Evolutionary conservation across 768 basidiomycete genomes (phyloP).

Genomic region (Holtermannia corniformis): DNA sequence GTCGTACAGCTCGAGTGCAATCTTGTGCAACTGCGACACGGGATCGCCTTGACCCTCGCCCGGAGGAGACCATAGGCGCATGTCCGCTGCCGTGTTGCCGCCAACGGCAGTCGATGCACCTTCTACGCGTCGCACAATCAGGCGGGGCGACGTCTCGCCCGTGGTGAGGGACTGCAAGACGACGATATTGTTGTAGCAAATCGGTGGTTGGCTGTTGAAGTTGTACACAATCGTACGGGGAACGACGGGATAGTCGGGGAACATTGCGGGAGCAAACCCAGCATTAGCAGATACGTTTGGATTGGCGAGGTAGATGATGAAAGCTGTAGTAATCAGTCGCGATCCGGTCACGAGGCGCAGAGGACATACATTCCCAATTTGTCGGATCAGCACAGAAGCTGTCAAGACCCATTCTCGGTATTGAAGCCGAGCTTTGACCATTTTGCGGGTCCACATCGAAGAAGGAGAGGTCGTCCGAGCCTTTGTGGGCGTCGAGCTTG

Average conservation of each 20-base stretch:
- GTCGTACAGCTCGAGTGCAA: constrained; percentile 43
- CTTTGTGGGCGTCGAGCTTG: constrained; percentile 80
- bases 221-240: constrained; percentile 67
- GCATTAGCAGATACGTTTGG: constrained; percentile 67
- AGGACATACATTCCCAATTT: constrained; percentile 36
- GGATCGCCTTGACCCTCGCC: constrained; percentile 89
- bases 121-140: constrained; percentile 91
- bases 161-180: constrained; percentile 90
- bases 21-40: constrained; percentile 90
- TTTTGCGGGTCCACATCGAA: constrained; percentile 69
- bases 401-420: too few relatives aligned
- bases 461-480: constrained; percentile 79
- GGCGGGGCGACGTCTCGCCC: constrained; percentile 82
- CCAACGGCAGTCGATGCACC: constrained; percentile 82
- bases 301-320: constrained; percentile 96
- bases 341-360: background rate
- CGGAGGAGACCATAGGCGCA: constrained; percentile 44
- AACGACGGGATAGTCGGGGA: constrained; percentile 87
- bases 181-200: constrained; percentile 95
- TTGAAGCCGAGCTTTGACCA: too few relatives aligned
- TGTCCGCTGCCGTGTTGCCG: constrained; percentile 69
- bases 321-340: constrained; percentile 42
- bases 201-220: constrained; percentile 73
- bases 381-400: constrained; percentile 28
- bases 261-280: constrained; percentile 69